These are phyloP conservation scores for Dictyostelium purpureum DNA, from an alignment of 78 protist species.

Conservation along the genomic window DNA sequence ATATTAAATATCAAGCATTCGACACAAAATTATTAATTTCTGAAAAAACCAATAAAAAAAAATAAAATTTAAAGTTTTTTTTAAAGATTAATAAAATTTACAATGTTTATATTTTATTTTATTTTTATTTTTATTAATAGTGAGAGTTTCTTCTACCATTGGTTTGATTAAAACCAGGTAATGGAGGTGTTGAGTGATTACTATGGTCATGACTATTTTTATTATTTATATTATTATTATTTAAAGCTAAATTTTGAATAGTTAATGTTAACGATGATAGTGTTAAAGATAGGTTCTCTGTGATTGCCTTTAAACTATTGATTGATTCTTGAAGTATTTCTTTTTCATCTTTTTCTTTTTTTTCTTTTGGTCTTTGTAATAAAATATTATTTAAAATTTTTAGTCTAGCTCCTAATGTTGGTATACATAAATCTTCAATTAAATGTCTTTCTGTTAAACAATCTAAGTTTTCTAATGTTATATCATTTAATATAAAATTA, in stretches of 20 bases:
- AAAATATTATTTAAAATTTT: slow-evolving; percentile 43
- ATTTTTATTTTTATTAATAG: not conserved
- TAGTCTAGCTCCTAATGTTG: slow-evolving; percentile 74
- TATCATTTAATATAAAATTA: slow-evolving; percentile 46
- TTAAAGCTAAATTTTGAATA: not conserved
- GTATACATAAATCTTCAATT: slow-evolving; percentile 27
- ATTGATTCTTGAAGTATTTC: slow-evolving; percentile 27
- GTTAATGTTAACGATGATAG: not conserved
- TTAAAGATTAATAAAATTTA: no score
- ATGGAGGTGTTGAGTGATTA: not conserved
- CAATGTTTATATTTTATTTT: no score
- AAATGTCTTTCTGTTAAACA: slow-evolving; percentile 62
- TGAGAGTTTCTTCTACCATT: not conserved
- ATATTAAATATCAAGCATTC: slow-evolving; percentile 34
- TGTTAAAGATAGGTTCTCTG: not conserved
- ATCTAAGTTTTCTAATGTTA: slow-evolving; percentile 19
- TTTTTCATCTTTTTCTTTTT: slow-evolving; percentile 1
- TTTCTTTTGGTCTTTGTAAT: not conserved
- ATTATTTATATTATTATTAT: not conserved
- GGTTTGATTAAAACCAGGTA: not conserved
- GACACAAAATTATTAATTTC: slow-evolving; percentile 55
- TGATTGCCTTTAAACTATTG: not conserved
- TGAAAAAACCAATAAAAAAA: no score
- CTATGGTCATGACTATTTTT: not conserved
- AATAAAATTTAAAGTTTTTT: no score